Evolutionary conservation across 2,329 filamentous ascomycete genomes (phyloP).

Genomic region (Ilyonectria destructans): DNA sequence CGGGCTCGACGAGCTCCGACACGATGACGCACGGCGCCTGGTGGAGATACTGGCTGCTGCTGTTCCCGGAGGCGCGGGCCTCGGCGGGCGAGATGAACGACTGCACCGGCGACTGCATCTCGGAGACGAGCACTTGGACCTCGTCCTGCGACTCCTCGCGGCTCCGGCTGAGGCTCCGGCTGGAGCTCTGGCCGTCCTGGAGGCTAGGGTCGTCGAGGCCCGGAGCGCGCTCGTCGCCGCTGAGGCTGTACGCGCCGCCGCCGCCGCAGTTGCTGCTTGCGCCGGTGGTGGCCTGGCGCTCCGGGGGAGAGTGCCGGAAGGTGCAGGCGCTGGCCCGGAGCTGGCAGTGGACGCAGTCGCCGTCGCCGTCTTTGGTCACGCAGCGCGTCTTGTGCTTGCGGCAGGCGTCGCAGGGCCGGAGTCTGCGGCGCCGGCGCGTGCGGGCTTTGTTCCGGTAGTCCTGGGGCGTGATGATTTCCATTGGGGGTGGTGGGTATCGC

Average conservation of each 20-base stretch:
- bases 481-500: constrained; percentile 38
- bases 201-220: background rate
- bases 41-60: constrained; percentile 24
- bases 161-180: constrained; percentile 33
- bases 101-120: constrained; percentile 45
- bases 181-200: constrained; percentile 1
- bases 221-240: constrained; percentile 37
- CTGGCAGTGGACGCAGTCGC: constrained; percentile 50
- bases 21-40: constrained; percentile 39
- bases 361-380: constrained; percentile 51
- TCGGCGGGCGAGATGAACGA: constrained; percentile 48
- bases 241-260: constrained; percentile 24
- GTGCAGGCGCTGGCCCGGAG: constrained; percentile 49
- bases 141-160: constrained; percentile 47
- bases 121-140: constrained; percentile 41
- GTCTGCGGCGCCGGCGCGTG: constrained; percentile 50
- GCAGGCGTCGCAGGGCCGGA: constrained; percentile 53
- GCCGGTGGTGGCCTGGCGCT: constrained; percentile 43
- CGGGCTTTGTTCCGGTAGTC: constrained; percentile 51
- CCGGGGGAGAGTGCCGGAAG: constrained; percentile 51
- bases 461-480: constrained; percentile 53
- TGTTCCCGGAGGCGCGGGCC: constrained; percentile 47
- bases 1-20: constrained; percentile 33
- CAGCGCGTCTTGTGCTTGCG: constrained; percentile 54
- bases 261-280: constrained; percentile 33